Evolutionary conservation across 2,329 filamentous ascomycete genomes (phyloP).

Genomic region (Ascochyta lentis): DNA sequence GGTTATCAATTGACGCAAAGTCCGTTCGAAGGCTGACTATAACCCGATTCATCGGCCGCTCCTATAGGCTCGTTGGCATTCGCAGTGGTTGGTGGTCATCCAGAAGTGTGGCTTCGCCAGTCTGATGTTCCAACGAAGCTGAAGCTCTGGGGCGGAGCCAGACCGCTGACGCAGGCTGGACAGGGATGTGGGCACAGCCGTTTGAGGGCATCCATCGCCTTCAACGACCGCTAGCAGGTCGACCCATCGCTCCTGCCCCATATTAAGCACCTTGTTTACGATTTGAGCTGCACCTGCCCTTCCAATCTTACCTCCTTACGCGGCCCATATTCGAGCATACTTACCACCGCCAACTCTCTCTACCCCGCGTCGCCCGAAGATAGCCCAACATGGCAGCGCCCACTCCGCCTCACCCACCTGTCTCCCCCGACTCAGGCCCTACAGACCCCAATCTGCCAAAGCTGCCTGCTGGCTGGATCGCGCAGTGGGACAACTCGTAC

Average conservation of each 20-base stretch:
- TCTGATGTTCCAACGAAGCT: constrained; percentile 14
- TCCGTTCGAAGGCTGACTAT: background rate
- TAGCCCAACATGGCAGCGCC: constrained; percentile 40
- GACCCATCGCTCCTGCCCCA: constrained; percentile 11
- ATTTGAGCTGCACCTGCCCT: constrained; percentile 3
- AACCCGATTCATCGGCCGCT: background rate
- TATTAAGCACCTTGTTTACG: constrained; percentile 11
- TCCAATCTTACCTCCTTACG: background rate
- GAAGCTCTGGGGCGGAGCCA: constrained; percentile 15
- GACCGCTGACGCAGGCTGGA: constrained; percentile 13
- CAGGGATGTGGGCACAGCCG: constrained; percentile 14
- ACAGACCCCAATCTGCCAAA: constrained; percentile 48
- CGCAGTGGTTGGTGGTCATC: background rate
- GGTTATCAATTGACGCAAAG: background rate
- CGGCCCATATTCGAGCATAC: background rate
- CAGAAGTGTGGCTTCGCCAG: constrained; percentile 10
- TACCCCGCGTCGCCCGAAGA: constrained; percentile 8
- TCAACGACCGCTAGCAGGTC: constrained; percentile 29
- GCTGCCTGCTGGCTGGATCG: constrained; percentile 50
- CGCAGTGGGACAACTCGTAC: constrained; percentile 50
- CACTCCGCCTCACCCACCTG: constrained; percentile 46
- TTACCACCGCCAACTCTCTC: constrained; percentile 11
- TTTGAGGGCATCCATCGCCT: constrained; percentile 22
- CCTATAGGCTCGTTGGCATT: background rate
- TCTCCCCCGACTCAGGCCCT: constrained; percentile 49